A percentile compares a stretch with the other conserved stretches of the same genome.
Evolutionary conservation across 31 red algal species (phyloP).

Genomic region (Odonthalia washingtoniensis): DNA sequence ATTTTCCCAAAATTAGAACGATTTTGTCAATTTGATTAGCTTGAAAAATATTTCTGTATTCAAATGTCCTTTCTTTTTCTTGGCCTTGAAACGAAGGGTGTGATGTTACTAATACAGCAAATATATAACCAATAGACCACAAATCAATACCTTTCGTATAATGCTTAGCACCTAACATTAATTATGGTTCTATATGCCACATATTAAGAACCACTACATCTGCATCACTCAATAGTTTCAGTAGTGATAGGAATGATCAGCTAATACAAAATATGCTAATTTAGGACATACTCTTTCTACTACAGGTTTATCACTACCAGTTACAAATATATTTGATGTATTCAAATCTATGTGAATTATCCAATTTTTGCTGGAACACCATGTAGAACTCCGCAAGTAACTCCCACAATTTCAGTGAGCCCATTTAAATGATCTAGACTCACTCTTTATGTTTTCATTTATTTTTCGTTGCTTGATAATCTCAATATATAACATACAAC

Average conservation of each 20-base stretch:
- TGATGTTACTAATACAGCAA: slow-evolving; percentile 87
- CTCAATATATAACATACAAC: no score
- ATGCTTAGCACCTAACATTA: slow-evolving; percentile 80
- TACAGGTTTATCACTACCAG: slow-evolving; percentile 73
- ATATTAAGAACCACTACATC: slow-evolving; percentile 89
- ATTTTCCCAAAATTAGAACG: slow-evolving; percentile 92
- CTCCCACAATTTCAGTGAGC: no score
- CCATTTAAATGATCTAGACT: no score
- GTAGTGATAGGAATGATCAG: slow-evolving; percentile 80
- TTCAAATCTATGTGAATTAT: slow-evolving; percentile 94
- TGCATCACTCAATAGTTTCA: slow-evolving; percentile 84
- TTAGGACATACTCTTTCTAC: slow-evolving; percentile 73
- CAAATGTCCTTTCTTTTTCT: slow-evolving; percentile 82
- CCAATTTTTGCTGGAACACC: slow-evolving; percentile 97
- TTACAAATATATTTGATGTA: slow-evolving; percentile 88
- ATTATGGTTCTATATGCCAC: slow-evolving; percentile 88
- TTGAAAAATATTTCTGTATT: slow-evolving; percentile 89
- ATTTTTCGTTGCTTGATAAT: no score
- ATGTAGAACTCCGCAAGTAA: no score
- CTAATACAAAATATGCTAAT: slow-evolving; percentile 92
- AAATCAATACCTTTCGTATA: slow-evolving; percentile 65
- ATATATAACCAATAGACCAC: slow-evolving; percentile 95
- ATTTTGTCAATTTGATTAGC: slow-evolving; percentile 97
- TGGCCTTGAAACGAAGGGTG: slow-evolving; percentile 93
- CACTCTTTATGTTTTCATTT: no score